Evolutionary conservation across 306 rosid genomes (phyloP).

Genomic region (Quillaja saponaria): DNA sequence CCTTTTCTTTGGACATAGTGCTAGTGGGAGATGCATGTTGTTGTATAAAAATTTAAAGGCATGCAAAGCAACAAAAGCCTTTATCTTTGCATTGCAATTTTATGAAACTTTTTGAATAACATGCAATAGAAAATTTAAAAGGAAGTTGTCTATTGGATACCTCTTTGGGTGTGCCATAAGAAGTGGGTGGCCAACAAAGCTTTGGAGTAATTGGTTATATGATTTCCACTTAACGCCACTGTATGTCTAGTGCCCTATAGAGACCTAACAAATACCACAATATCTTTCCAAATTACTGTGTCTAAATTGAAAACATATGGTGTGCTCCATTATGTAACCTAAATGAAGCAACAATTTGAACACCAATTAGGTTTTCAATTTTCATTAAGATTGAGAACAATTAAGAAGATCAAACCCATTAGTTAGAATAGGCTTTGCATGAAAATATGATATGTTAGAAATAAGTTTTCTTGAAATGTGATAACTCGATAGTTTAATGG

Average conservation of each 20-base stretch:
- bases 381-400: not conserved
- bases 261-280: slow-evolving; percentile 25
- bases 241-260: slow-evolving; percentile 35
- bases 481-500: too few relatives aligned
- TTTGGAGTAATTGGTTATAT: slow-evolving; percentile 35
- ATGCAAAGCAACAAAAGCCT: slow-evolving; percentile 12
- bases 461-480: too few relatives aligned
- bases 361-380: not conserved
- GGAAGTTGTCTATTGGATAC: slow-evolving; percentile 20
- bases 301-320: not conserved
- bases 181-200: slow-evolving; percentile 48
- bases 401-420: slow-evolving; percentile 13
- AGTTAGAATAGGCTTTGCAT: slow-evolving; percentile 20
- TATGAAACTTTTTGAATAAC: not conserved
- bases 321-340: slow-evolving; percentile 8
- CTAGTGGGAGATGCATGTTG: slow-evolving; percentile 30
- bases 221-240: slow-evolving; percentile 64
- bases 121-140: slow-evolving; percentile 9
- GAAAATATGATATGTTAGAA: too few relatives aligned
- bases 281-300: slow-evolving; percentile 1
- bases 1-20: not conserved
- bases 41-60: slow-evolving; percentile 24
- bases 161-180: too few relatives aligned
- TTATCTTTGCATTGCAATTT: slow-evolving; percentile 17
- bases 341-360: not conserved